Evolutionary conservation across 306 rosid genomes (phyloP).

Genomic region (Quercus wislizeni): DNA sequence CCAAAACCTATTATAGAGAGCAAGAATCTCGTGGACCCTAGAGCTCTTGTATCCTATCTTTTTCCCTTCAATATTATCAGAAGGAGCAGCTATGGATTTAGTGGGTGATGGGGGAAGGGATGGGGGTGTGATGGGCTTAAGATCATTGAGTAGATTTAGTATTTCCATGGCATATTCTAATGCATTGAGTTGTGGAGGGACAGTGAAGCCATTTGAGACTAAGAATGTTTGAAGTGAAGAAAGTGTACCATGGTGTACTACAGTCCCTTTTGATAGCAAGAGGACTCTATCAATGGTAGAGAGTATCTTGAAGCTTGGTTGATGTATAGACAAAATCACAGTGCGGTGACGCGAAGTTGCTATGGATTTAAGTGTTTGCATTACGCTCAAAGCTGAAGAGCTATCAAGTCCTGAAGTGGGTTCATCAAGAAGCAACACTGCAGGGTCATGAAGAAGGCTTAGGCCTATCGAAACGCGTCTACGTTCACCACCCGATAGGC

Average conservation of each 20-base stretch:
- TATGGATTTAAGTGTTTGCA: slow-evolving; percentile 69
- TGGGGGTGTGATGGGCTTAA: slow-evolving; percentile 15
- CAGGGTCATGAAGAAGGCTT: slow-evolving; percentile 84
- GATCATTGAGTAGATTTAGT: slow-evolving; percentile 43
- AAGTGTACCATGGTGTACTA: slow-evolving; percentile 74
- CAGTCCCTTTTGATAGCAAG: slow-evolving; percentile 59
- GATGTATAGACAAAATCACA: slow-evolving; percentile 77
- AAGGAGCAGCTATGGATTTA: slow-evolving; percentile 1
- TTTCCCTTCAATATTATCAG: not conserved
- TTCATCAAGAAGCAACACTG: slow-evolving; percentile 76
- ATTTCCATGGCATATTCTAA: slow-evolving; percentile 89
- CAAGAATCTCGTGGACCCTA: slow-evolving; percentile 59
- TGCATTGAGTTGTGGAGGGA: slow-evolving; percentile 88
- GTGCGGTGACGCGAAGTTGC: slow-evolving; percentile 65
- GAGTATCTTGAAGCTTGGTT: slow-evolving; percentile 82
- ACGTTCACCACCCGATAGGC: slow-evolving; percentile 79
- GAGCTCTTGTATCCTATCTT: slow-evolving; percentile 61
- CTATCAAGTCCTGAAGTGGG: slow-evolving; percentile 97
- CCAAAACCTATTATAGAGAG: slow-evolving; percentile 70
- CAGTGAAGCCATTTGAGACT: slow-evolving; percentile 55
- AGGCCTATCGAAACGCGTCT: slow-evolving; percentile 82
- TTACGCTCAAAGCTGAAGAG: slow-evolving; percentile 70
- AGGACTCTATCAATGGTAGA: slow-evolving; percentile 66
- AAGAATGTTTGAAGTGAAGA: slow-evolving; percentile 56
- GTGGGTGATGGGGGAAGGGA: slow-evolving; percentile 33